A percentile compares a stretch with the other conserved stretches of the same genome.
These are phyloP conservation scores for Trifolium repens DNA, from an alignment of 306 rosid genomes.

Conservation along the genomic window DNA sequence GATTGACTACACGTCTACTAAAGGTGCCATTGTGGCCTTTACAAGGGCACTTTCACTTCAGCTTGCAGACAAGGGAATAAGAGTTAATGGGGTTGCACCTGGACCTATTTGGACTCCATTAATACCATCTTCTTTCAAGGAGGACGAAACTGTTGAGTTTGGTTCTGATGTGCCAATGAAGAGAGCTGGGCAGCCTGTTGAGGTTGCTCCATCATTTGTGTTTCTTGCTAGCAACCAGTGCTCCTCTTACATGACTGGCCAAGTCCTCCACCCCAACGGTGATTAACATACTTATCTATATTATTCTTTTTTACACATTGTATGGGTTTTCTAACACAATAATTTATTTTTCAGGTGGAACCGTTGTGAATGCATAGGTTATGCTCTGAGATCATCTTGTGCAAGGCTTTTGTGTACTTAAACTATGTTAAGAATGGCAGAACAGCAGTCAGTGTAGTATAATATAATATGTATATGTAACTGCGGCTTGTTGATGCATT, in stretches of 20 bases:
- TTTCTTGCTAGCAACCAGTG: constrained; percentile 73
- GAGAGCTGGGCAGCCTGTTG: constrained; percentile 80
- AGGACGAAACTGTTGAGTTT: constrained; percentile 44
- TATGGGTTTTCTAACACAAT: constrained; percentile 11
- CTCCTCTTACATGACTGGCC: constrained; percentile 80
- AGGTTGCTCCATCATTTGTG: constrained; percentile 72
- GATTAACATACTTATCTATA: not conserved
- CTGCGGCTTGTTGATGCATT: not conserved
- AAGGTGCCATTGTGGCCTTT: constrained; percentile 77
- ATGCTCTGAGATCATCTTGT: not conserved
- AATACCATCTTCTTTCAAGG: constrained; percentile 51
- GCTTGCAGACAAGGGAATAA: constrained; percentile 56
- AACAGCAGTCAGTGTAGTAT: not conserved
- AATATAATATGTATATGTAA: not conserved
- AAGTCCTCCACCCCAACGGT: constrained; percentile 89
- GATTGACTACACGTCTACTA: constrained; percentile 69
- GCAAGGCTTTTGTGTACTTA: not conserved
- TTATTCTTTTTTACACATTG: no score
- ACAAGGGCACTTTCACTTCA: constrained; percentile 74
- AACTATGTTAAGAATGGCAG: not conserved
- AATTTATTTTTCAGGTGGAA: constrained; percentile 59
- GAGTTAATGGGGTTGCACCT: constrained; percentile 86
- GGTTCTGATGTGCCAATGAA: constrained; percentile 67
- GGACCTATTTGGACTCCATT: constrained; percentile 90
- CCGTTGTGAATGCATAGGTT: constrained; percentile 49